Evolutionary conservation across 2,329 filamentous ascomycete species (phyloP).

Genomic region (Xylariaceae sp.): DNA sequence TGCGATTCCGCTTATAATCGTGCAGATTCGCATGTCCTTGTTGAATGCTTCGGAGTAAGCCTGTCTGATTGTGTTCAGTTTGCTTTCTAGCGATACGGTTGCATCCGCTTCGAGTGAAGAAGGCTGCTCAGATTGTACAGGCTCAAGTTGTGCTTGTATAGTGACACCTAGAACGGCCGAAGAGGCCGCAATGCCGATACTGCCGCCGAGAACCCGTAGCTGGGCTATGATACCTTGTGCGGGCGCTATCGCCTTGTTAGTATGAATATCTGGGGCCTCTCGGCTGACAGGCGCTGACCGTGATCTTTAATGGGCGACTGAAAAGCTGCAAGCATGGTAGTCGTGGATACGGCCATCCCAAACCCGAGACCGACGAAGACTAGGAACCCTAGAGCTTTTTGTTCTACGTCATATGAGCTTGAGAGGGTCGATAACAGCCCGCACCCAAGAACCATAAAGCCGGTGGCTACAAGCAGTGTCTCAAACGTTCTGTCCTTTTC

Average conservation of each 20-base stretch:
- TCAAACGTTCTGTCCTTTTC: slow-evolving; percentile 47
- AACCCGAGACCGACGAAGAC: slow-evolving; percentile 57
- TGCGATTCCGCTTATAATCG: slow-evolving; percentile 44
- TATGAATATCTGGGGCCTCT: neutral
- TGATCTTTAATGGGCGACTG: slow-evolving; percentile 50
- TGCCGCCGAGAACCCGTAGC: slow-evolving; percentile 55
- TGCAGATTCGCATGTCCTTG: slow-evolving; percentile 50
- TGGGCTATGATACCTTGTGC: slow-evolving; percentile 58
- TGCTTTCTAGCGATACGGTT: slow-evolving; percentile 29
- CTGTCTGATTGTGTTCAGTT: slow-evolving; percentile 39
- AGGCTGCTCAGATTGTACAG: slow-evolving; percentile 35
- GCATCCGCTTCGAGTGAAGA: slow-evolving; percentile 21
- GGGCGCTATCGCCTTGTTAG: slow-evolving; percentile 42
- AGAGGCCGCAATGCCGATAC: slow-evolving; percentile 56
- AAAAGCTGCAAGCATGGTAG: slow-evolving; percentile 49
- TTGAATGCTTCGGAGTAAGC: slow-evolving; percentile 50
- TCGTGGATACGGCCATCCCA: slow-evolving; percentile 50
- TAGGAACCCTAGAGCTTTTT: slow-evolving; percentile 52
- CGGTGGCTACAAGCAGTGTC: slow-evolving; percentile 46
- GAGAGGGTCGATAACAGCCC: slow-evolving; percentile 49
- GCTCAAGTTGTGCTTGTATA: slow-evolving; percentile 35
- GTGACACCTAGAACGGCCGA: slow-evolving; percentile 47
- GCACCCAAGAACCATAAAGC: slow-evolving; percentile 50
- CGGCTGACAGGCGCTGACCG: slow-evolving; percentile 40
- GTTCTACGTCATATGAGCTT: slow-evolving; percentile 40